Evolutionary conservation across 768 basidiomycete genomes (phyloP).

Genomic region (Filobasidium wieringae): DNA sequence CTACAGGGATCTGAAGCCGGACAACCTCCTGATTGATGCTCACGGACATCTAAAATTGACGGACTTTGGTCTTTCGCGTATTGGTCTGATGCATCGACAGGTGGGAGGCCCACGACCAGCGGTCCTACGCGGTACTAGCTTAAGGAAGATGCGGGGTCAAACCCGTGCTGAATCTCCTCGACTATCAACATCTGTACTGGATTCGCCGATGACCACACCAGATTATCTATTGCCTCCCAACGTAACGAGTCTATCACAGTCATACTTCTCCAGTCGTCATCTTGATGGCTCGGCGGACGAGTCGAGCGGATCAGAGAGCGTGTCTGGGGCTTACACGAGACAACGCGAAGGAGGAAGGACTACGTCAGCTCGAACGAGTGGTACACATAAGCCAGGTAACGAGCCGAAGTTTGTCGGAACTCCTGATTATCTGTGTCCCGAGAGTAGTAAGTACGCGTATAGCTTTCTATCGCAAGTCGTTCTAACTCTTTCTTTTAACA

Average conservation of each 20-base stretch:
- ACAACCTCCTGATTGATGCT: slow-evolving; percentile 92
- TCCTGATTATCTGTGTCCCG: slow-evolving; percentile 88
- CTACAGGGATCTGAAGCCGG: slow-evolving; percentile 85
- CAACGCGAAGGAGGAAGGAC: neutral
- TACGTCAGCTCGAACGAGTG: neutral
- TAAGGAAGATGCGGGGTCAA: slow-evolving; percentile 14
- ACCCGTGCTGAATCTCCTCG: slow-evolving; percentile 48
- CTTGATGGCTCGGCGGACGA: slow-evolving; percentile 45
- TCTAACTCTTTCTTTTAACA: slow-evolving; percentile 41
- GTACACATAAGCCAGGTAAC: slow-evolving; percentile 40
- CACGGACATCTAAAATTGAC: slow-evolving; percentile 95
- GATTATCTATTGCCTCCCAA: slow-evolving; percentile 24
- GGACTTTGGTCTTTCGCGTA: slow-evolving; percentile 91
- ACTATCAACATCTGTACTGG: slow-evolving; percentile 24
- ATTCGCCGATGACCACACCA: slow-evolving; percentile 38
- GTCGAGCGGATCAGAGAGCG: slow-evolving; percentile 68
- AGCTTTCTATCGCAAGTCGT: slow-evolving; percentile 12
- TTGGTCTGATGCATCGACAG: slow-evolving; percentile 95
- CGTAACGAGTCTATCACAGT: slow-evolving; percentile 26
- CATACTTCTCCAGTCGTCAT: slow-evolving; percentile 36
- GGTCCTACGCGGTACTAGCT: slow-evolving; percentile 28
- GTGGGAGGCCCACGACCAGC: slow-evolving; percentile 42
- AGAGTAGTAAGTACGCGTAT: slow-evolving; percentile 22
- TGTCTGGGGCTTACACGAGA: neutral
- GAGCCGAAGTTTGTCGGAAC: slow-evolving; percentile 94